These are phyloP conservation scores for Kluyveromyces starmeri DNA, from an alignment of 805 yeast species.

Conservation along the genomic window DNA sequence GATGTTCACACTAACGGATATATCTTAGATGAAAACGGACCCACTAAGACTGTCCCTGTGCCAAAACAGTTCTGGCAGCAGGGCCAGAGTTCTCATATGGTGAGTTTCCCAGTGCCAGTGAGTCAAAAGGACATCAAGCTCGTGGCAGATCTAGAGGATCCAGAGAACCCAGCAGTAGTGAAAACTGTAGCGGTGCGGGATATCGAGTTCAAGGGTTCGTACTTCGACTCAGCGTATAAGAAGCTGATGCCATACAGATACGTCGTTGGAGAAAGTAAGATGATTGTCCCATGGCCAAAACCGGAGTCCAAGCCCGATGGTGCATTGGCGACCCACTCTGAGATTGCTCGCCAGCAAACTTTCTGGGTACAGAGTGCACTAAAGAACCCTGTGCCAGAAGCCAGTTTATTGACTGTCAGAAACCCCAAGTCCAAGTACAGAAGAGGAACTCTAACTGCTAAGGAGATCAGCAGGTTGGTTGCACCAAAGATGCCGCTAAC, in stretches of 20 bases:
- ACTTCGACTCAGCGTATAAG: constrained; percentile 68
- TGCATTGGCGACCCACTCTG: constrained; percentile 46
- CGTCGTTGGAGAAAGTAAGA: constrained; percentile 57
- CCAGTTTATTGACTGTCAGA: constrained; percentile 59
- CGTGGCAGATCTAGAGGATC: constrained; percentile 69
- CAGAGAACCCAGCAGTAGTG: constrained; percentile 42
- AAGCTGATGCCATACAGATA: constrained; percentile 69
- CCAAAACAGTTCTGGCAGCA: constrained; percentile 69
- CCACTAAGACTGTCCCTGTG: constrained; percentile 50
- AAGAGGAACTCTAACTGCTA: constrained; percentile 52
- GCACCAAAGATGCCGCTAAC: constrained; percentile 76
- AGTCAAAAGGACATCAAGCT: constrained; percentile 55
- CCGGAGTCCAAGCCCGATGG: constrained; percentile 50
- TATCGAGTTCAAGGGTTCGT: constrained; percentile 54
- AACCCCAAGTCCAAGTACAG: constrained; percentile 65
- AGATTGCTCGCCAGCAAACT: constrained; percentile 59
- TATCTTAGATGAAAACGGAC: constrained; percentile 59
- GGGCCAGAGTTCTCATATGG: constrained; percentile 62
- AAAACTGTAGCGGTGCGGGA: constrained; percentile 74
- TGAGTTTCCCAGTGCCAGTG: constrained; percentile 58
- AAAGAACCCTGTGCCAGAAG: constrained; percentile 59
- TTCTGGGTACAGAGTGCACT: constrained; percentile 62
- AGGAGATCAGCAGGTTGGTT: constrained; percentile 51
- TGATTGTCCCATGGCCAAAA: constrained; percentile 85
- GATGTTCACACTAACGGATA: constrained; percentile 54